Evolutionary conservation across 768 basidiomycete genomes (phyloP).

Genomic region (Baorangia bicolor): DNA sequence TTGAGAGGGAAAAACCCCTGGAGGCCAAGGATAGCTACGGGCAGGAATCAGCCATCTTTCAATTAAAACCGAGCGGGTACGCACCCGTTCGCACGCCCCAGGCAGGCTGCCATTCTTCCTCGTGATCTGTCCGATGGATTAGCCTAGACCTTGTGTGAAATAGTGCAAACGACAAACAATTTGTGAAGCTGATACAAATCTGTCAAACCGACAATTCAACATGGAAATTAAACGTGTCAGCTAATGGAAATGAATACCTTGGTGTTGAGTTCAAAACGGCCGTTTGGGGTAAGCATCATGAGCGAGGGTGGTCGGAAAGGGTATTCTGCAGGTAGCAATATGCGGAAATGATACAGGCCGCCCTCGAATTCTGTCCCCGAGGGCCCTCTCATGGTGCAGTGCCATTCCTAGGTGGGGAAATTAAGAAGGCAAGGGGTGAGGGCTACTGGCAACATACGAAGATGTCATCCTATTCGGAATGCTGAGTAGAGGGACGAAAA

Average conservation of each 20-base stretch:
- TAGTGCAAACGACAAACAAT: conserved; percentile 52
- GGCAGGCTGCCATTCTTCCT: conserved; percentile 96
- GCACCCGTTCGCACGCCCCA: conserved; percentile 96
- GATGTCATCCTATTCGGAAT: conserved; percentile 67
- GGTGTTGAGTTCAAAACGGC: conserved; percentile 94
- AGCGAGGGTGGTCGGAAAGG: conserved; percentile 96
- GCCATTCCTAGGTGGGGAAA: conserved; percentile 69
- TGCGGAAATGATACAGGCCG: conserved; percentile 94
- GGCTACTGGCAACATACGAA: conserved; percentile 54
- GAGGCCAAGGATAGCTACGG: conserved; percentile 76
- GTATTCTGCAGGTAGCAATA: conserved; percentile 88
- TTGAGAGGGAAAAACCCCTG: conserved; percentile 89
- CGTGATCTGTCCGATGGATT: conserved; percentile 63
- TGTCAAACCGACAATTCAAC: conserved; percentile 28
- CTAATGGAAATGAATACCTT: conserved; percentile 56
- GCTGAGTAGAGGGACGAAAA: conserved; percentile 9
- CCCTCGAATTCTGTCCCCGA: conserved; percentile 89
- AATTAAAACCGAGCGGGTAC: conserved; percentile 22
- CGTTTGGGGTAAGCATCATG: conserved; percentile 94
- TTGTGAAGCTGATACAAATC: conserved; percentile 95
- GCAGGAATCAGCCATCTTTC: conserved; percentile 9
- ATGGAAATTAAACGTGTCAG: conserved; percentile 15
- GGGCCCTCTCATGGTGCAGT: conserved; percentile 93
- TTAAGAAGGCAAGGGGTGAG: conserved; percentile 20
- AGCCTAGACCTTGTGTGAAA: conserved; percentile 30